Conservation (phyloP, 164 flowering plant genomes). For the Vitis riparia region DNA sequence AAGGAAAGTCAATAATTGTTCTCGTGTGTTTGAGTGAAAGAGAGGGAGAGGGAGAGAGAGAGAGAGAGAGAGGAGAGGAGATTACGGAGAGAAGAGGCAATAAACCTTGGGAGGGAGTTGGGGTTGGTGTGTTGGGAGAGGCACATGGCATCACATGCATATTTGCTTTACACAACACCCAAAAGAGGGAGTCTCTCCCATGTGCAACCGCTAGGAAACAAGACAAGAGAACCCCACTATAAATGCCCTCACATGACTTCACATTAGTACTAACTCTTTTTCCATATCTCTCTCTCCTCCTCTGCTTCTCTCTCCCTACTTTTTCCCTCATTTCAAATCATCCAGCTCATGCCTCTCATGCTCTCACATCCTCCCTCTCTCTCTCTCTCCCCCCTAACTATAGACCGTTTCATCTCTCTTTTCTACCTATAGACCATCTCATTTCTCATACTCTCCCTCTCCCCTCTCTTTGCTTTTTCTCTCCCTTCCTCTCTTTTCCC, state of each 20-base stretch:
- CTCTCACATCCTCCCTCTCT: not conserved
- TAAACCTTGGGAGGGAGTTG: no score
- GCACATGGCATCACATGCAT: conserved; percentile 49
- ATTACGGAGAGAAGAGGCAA: no score
- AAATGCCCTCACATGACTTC: conserved; percentile 38
- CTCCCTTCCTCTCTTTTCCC: no score
- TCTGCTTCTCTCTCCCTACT: not conserved
- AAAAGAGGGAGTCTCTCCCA: conserved; percentile 19
- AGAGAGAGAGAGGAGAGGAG: no score
- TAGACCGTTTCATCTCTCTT: no score
- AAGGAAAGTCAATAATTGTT: no score
- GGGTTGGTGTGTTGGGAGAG: conserved; percentile 2
- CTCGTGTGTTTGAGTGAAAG: no score
- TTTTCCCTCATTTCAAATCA: conserved; percentile 9
- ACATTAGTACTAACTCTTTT: not conserved
- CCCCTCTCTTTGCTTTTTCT: no score
- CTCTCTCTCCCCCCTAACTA: no score
- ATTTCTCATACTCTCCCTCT: no score
- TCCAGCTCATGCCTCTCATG: conserved; percentile 7
- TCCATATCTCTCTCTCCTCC: not conserved
- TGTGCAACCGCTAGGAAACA: conserved; percentile 33
- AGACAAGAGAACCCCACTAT: conserved; percentile 30
- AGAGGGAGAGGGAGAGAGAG: no score
- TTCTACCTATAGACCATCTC: no score
- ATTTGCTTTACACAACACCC: conserved; percentile 25